These are phyloP conservation scores for Phaffomyces antillensis DNA, from an alignment of 805 yeast genomes.

Conservation along the genomic window DNA sequence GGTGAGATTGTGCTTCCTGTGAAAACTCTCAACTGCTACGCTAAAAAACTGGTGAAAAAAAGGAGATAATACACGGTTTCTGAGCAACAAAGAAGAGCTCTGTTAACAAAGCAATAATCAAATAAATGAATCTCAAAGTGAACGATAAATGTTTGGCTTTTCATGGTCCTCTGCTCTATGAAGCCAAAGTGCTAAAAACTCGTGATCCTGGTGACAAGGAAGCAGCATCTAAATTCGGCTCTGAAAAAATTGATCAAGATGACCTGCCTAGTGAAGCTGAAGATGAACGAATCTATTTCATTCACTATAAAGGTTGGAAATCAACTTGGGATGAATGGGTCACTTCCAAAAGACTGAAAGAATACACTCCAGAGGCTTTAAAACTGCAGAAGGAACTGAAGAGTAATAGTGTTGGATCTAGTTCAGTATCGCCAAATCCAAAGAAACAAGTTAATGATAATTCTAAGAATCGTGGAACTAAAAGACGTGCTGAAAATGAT, in stretches of 20 bases:
- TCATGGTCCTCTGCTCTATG: constrained; percentile 87
- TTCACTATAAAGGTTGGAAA: constrained; percentile 96
- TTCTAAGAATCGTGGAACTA: constrained; percentile 8
- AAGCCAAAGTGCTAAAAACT: constrained; percentile 67
- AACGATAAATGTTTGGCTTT: constrained; percentile 59
- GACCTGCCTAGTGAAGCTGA: constrained; percentile 30
- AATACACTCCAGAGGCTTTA: constrained; percentile 61
- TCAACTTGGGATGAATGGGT: constrained; percentile 98
- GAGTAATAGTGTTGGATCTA: constrained; percentile 33
- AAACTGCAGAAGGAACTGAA: constrained; percentile 55
- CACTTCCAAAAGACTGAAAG: constrained; percentile 55
- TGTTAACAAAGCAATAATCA: background rate
- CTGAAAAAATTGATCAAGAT: constrained; percentile 22
- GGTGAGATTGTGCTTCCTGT: too few relatives aligned
- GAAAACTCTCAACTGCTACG: too few relatives aligned
- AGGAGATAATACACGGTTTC: too few relatives aligned
- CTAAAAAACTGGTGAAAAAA: too few relatives aligned
- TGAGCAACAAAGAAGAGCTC: too few relatives aligned
- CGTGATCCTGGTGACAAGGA: constrained; percentile 47
- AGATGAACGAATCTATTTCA: constrained; percentile 43
- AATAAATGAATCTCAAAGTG: constrained; percentile 4
- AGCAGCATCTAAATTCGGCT: constrained; percentile 35
- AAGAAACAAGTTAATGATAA: constrained; percentile 11
- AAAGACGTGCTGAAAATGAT: constrained; percentile 24
- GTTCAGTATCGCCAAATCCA: constrained; percentile 15